These are phyloP conservation scores for Erysiphe neolycopersici DNA, from an alignment of 2,329 filamentous ascomycete genomes.

Conservation along the genomic window DNA sequence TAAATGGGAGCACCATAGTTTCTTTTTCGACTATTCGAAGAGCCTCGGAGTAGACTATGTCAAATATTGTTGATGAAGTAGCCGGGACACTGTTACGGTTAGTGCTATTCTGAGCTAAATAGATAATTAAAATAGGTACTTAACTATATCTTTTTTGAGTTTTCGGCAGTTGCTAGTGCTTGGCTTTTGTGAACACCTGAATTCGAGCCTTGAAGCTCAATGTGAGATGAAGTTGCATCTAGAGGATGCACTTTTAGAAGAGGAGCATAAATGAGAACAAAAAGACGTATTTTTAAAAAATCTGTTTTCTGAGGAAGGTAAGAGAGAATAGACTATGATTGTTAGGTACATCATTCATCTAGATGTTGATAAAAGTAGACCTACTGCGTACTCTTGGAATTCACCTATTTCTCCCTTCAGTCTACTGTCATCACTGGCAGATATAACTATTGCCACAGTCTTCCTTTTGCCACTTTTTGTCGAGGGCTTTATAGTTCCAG, in stretches of 20 bases:
- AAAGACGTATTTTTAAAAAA: slow-evolving; percentile 46
- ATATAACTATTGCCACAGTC: slow-evolving; percentile 71
- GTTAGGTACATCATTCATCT: slow-evolving; percentile 3
- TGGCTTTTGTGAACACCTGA: neutral
- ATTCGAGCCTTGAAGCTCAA: neutral
- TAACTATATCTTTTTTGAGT: no score
- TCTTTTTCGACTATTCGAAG: slow-evolving; percentile 57
- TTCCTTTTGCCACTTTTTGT: slow-evolving; percentile 24
- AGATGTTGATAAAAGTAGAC: neutral
- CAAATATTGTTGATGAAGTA: slow-evolving; percentile 33
- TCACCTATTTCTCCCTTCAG: slow-evolving; percentile 32
- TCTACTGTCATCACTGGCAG: slow-evolving; percentile 40
- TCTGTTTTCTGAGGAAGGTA: slow-evolving; percentile 61
- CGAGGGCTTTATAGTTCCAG: neutral
- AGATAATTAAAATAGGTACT: neutral
- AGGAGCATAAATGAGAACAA: slow-evolving; percentile 75
- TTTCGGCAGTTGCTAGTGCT: no score
- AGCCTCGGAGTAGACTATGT: slow-evolving; percentile 57
- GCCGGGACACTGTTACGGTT: neutral
- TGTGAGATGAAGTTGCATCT: slow-evolving; percentile 16
- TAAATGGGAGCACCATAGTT: slow-evolving; percentile 71
- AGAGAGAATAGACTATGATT: slow-evolving; percentile 49
- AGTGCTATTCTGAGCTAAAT: neutral
- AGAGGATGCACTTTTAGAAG: slow-evolving; percentile 39
- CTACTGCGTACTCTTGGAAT: slow-evolving; percentile 58